Evolutionary conservation across 192 early-diverging fungal species (phyloP).

Genomic region (Radiomyces spectabilis): DNA sequence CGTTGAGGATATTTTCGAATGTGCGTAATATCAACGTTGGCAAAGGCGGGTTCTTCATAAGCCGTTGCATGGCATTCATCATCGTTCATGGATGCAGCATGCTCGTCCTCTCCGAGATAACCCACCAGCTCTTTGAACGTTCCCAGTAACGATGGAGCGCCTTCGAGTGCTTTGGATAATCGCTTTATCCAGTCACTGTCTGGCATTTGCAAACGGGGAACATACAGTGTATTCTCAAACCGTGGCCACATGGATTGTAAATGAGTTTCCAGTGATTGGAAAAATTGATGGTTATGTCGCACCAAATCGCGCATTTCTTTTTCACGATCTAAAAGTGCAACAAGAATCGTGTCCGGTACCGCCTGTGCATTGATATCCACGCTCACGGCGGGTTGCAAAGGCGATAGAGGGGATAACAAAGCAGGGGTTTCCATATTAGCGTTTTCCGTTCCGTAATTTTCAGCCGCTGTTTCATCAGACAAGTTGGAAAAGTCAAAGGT

Average conservation of each 20-base stretch:
- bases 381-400: not conserved
- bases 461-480: not conserved
- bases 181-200: conserved; percentile 28
- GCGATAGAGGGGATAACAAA: too few species aligned
- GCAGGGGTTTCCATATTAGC: too few species aligned
- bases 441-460: not conserved
- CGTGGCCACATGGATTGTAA: conserved; percentile 16
- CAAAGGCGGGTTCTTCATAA: conserved; percentile 2
- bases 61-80: conserved; percentile 2
- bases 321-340: conserved; percentile 24
- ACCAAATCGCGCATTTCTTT: conserved; percentile 28
- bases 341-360: conserved; percentile 26
- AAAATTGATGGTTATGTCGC: conserved; percentile 24
- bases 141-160: conserved; percentile 9
- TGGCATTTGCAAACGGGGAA: conserved; percentile 10
- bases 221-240: conserved; percentile 19
- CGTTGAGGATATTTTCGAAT: conserved; percentile 21
- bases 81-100: conserved; percentile 3
- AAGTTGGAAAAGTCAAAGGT: conserved; percentile 22
- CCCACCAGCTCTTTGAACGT: conserved; percentile 36
- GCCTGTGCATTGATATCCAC: conserved; percentile 22
- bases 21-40: conserved; percentile 12
- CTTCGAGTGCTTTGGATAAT: conserved; percentile 2
- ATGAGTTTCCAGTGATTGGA: conserved; percentile 11
- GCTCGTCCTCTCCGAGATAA: conserved; percentile 16